Evolutionary conservation across 2,329 filamentous ascomycete genomes (phyloP).

Genomic region (Leptographium wingfieldii): DNA sequence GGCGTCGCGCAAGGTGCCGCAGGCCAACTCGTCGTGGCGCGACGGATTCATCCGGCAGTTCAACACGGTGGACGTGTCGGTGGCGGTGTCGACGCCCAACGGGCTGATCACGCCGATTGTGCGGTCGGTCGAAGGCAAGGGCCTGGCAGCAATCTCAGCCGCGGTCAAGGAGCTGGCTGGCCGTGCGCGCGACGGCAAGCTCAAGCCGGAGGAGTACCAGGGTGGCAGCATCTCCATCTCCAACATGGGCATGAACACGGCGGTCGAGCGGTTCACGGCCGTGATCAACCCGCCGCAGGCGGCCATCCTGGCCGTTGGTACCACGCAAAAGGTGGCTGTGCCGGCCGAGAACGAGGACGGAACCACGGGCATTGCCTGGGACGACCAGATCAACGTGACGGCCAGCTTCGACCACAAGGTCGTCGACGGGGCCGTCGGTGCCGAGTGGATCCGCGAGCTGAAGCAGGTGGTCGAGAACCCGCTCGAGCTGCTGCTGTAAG

Average conservation of each 20-base stretch:
- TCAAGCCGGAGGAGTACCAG: slow-evolving; percentile 99
- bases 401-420: slow-evolving; percentile 99
- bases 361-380: slow-evolving; percentile 65
- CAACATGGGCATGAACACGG: slow-evolving; percentile 99
- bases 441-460: slow-evolving; percentile 90
- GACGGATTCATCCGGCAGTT: slow-evolving; percentile 84
- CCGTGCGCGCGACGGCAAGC: slow-evolving; percentile 90
- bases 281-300: slow-evolving; percentile 99
- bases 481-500: slow-evolving; percentile 79
- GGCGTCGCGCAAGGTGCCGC: slow-evolving; percentile 85
- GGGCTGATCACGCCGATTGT: slow-evolving; percentile 98
- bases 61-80: slow-evolving; percentile 86
- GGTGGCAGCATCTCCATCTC: slow-evolving; percentile 98
- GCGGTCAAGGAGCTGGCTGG: slow-evolving; percentile 95
- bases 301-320: slow-evolving; percentile 87
- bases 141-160: slow-evolving; percentile 75
- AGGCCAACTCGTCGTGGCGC: slow-evolving; percentile 93
- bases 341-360: slow-evolving; percentile 78
- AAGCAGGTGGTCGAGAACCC: slow-evolving; percentile 99
- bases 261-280: slow-evolving; percentile 92
- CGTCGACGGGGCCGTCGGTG: slow-evolving; percentile 89
- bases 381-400: slow-evolving; percentile 92
- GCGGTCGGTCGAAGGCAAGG: slow-evolving; percentile 73
- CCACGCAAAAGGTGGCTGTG: slow-evolving; percentile 87
- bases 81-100: slow-evolving; percentile 83